A percentile compares a stretch with the other conserved stretches of the same genome.
Evolutionary conservation across 371 early-diverging fungal genomes (phyloP).

Genomic region (Mucor velutinosus): DNA sequence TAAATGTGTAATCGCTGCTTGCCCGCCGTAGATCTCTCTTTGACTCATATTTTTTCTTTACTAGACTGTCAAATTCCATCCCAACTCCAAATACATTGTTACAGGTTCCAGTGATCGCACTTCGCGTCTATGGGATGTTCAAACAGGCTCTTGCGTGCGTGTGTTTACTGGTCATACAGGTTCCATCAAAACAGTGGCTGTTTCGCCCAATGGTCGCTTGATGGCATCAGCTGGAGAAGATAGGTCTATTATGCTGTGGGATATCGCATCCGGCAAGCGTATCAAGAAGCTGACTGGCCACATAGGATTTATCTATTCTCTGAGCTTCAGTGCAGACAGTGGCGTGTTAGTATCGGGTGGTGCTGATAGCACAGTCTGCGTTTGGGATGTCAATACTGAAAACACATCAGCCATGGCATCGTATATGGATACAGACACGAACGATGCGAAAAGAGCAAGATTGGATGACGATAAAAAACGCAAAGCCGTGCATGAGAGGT

Average conservation of each 20-base stretch:
- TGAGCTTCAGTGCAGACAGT: constrained; percentile 87
- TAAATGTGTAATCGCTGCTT: constrained; percentile 34
- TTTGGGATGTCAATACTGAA: constrained; percentile 92
- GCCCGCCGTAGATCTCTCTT: background rate
- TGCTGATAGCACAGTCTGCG: constrained; percentile 90
- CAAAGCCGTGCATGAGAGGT: constrained; percentile 30
- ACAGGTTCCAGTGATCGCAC: constrained; percentile 97
- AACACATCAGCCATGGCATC: constrained; percentile 10
- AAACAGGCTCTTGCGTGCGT: constrained; percentile 90
- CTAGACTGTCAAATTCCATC: constrained; percentile 95
- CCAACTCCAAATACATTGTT: constrained; percentile 96
- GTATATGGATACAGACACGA: constrained; percentile 13
- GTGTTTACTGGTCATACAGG: constrained; percentile 94
- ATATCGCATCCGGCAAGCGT: constrained; percentile 89
- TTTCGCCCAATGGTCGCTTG: constrained; percentile 93
- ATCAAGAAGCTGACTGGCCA: constrained; percentile 89
- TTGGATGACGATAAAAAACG: constrained; percentile 21
- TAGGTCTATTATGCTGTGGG: constrained; percentile 91
- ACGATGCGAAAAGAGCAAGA: constrained; percentile 9
- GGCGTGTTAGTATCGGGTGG: constrained; percentile 89
- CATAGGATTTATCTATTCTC: constrained; percentile 83
- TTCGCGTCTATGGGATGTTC: constrained; percentile 96
- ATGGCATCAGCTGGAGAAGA: constrained; percentile 94
- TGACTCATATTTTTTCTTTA: background rate
- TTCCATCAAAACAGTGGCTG: constrained; percentile 85